Evolutionary conservation across 2,329 filamentous ascomycete genomes (phyloP).

Genomic region (Rhinocladiella mackenziei): DNA sequence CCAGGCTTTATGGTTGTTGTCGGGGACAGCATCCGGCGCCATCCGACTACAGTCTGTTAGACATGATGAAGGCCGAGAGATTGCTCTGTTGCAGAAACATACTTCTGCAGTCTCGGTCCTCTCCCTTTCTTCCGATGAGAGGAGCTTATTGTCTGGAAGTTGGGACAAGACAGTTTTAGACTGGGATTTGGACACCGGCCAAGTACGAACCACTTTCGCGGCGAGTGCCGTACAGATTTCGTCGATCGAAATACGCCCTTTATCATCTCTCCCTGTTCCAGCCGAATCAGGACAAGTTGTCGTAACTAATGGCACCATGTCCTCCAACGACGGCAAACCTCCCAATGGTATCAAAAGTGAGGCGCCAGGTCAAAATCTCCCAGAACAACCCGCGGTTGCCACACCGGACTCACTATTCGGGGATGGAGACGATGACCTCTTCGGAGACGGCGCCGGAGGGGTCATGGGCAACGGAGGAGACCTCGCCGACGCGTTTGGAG

Average conservation of each 20-base stretch:
- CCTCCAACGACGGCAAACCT: constrained; percentile 67
- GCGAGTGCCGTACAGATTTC: constrained; percentile 80
- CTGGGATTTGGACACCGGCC: constrained; percentile 89
- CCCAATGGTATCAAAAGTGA: constrained; percentile 49
- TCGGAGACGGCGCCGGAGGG: constrained; percentile 70
- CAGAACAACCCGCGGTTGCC: constrained; percentile 57
- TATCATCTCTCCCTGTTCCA: constrained; percentile 70
- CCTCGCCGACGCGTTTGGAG: constrained; percentile 62
- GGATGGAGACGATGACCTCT: constrained; percentile 73
- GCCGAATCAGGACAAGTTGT: constrained; percentile 60
- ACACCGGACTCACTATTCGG: constrained; percentile 80
- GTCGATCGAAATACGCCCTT: constrained; percentile 77
- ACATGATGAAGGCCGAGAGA: constrained; percentile 89
- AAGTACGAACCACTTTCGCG: constrained; percentile 69
- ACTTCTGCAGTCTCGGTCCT: constrained; percentile 89
- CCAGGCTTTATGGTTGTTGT: constrained; percentile 84
- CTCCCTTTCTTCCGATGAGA: constrained; percentile 76
- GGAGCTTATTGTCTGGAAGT: constrained; percentile 80
- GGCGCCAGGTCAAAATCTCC: constrained; percentile 32
- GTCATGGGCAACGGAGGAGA: constrained; percentile 45
- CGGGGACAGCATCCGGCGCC: constrained; percentile 80
- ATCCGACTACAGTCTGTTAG: constrained; percentile 93
- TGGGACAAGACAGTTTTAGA: constrained; percentile 95
- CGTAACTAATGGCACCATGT: constrained; percentile 63
- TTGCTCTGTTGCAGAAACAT: constrained; percentile 75